phyloP scores from a whole-genome alignment of 108 stramenopile genomes.

The Skeletonema marinoi region DNA sequence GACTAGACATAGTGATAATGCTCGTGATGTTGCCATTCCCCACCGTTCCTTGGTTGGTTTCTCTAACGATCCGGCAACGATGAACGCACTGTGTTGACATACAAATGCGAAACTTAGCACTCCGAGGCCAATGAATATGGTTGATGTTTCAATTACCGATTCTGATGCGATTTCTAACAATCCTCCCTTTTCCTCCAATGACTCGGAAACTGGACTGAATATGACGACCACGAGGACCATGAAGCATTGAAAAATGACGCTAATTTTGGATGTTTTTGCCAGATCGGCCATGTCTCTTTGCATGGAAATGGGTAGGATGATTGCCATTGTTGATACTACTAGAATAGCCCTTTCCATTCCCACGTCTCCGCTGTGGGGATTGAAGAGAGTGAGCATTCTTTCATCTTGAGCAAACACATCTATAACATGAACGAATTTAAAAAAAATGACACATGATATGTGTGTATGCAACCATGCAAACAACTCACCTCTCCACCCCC shows the following conservation, averaged over 20 bases:
- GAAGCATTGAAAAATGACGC: constrained; percentile 33
- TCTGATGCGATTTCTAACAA: constrained; percentile 22
- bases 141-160: constrained; percentile 20
- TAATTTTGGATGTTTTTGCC: constrained; percentile 51
- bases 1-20: constrained; percentile 33
- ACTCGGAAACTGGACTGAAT: constrained; percentile 30
- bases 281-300: constrained; percentile 87
- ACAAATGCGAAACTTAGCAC: constrained; percentile 49
- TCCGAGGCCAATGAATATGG: constrained; percentile 46
- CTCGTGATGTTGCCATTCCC: constrained; percentile 36
- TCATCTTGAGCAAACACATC: too few species aligned
- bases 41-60: constrained; percentile 40
- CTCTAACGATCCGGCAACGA: constrained; percentile 47
- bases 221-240: constrained; percentile 35
- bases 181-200: constrained; percentile 34
- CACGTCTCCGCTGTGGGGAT: constrained; percentile 22
- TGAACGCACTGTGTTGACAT: constrained; percentile 54
- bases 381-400: not conserved
- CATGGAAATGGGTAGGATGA: constrained; percentile 72
- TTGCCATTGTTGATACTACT: constrained; percentile 55
- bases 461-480: not conserved
- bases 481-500: constrained; percentile 42
- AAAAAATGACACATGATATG: too few species aligned
- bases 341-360: constrained; percentile 54
- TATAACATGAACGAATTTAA: too few species aligned